Evolutionary conservation across 2,329 filamentous ascomycete genomes (phyloP).

Genomic region (Apiospora hydei): DNA sequence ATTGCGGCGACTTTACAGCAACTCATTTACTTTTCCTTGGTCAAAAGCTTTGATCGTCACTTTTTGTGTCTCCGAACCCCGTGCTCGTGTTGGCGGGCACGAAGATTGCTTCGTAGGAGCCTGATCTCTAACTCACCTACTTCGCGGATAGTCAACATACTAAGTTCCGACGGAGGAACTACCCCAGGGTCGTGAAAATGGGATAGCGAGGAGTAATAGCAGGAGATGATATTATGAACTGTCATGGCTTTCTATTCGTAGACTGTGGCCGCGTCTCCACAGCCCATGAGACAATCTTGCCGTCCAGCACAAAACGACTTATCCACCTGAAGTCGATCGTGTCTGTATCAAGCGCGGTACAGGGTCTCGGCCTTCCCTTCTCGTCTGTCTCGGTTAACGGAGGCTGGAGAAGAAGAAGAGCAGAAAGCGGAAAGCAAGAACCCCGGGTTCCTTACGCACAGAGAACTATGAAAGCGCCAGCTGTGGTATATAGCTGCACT

Average conservation of each 20-base stretch:
- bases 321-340: constrained; percentile 7
- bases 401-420: neutral
- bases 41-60: neutral
- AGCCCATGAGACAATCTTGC: neutral
- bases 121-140: neutral
- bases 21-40: neutral
- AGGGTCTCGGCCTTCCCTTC: neutral
- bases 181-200: neutral
- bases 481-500: neutral
- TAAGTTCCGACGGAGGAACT: neutral
- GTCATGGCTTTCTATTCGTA: neutral
- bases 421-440: neutral
- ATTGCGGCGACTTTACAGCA: neutral
- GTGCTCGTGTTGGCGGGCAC: neutral
- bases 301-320: neutral
- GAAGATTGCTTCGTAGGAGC: neutral
- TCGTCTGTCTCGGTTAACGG: constrained; percentile 6
- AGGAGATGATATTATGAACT: neutral
- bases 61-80: neutral
- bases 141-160: neutral
- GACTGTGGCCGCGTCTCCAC: neutral
- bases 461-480: neutral
- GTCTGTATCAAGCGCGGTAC: neutral
- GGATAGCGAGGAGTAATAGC: neutral
- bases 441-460: neutral